Evolutionary conservation across 306 rosid species (phyloP).

Genomic region (Cucurbita argyrosperma): DNA sequence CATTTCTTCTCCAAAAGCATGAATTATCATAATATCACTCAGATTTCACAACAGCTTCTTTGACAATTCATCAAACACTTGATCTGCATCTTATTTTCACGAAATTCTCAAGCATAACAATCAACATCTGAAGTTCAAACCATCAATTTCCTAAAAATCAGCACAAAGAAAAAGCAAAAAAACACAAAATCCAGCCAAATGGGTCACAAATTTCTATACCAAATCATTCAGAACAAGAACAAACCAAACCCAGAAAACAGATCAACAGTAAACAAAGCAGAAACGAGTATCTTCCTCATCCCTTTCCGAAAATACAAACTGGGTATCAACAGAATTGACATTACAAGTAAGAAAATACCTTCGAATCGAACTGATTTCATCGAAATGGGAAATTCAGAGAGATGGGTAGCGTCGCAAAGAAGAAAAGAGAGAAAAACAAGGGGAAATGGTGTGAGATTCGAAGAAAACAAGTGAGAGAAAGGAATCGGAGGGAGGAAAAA

Average conservation of each 20-base stretch:
- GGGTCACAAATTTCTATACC: not conserved
- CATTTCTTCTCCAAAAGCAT: not conserved
- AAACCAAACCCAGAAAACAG: constrained; percentile 7
- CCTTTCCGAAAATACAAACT: not conserved
- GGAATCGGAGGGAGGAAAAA: too few relatives aligned
- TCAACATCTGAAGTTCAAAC: not conserved
- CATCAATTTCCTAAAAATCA: not conserved
- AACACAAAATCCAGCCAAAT: not conserved
- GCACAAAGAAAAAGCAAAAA: not conserved
- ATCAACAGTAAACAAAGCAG: constrained; percentile 1
- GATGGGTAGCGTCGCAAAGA: not conserved
- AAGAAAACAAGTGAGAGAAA: not conserved
- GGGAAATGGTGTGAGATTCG: not conserved
- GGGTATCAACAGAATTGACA: constrained; percentile 2
- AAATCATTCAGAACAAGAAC: not conserved
- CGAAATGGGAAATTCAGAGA: not conserved
- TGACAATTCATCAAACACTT: not conserved
- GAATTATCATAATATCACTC: not conserved
- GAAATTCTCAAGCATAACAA: not conserved
- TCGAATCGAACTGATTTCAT: not conserved
- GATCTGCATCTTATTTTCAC: constrained; percentile 1
- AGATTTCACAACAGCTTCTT: not conserved
- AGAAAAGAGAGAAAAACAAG: too few relatives aligned
- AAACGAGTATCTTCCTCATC: not conserved
- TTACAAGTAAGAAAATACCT: not conserved